Conservation (phyloP, 164 flowering plant genomes). For the Stephania cephalantha region DNA sequence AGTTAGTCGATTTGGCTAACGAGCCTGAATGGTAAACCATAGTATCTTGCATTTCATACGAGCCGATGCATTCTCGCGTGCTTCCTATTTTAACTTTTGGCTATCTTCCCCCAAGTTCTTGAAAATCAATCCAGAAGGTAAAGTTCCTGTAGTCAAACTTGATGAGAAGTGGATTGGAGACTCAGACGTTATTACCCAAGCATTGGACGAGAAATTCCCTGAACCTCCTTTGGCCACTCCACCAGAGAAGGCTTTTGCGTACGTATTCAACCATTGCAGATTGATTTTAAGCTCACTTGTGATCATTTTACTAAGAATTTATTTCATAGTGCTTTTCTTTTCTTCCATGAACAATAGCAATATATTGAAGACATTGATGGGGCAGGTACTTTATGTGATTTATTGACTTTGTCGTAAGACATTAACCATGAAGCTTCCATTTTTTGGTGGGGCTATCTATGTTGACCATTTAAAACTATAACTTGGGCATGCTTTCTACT, state of each 20-base stretch:
- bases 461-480: no score
- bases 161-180: slow-evolving; percentile 91
- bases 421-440: not conserved
- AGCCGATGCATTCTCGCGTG: not conserved
- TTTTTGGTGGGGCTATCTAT: not conserved
- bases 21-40: slow-evolving; percentile 83
- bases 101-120: slow-evolving; percentile 49
- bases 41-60: not conserved
- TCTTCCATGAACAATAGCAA: not conserved
- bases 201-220: slow-evolving; percentile 79
- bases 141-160: slow-evolving; percentile 78
- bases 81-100: not conserved
- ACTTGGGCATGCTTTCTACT: not conserved
- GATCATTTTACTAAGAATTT: not conserved
- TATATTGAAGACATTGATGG: not conserved
- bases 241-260: slow-evolving; percentile 85
- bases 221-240: slow-evolving; percentile 69
- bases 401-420: not conserved
- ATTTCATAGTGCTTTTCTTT: not conserved
- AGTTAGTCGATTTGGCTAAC: slow-evolving; percentile 69
- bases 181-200: slow-evolving; percentile 83
- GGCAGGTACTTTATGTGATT: not conserved
- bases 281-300: not conserved
- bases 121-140: slow-evolving; percentile 71
- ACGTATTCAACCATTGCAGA: slow-evolving; percentile 22